Evolutionary conservation across 208 protist genomes (phyloP), one percentile per base, ranked within the genome.

Genomic region (Leishmania braziliensis): DNA sequence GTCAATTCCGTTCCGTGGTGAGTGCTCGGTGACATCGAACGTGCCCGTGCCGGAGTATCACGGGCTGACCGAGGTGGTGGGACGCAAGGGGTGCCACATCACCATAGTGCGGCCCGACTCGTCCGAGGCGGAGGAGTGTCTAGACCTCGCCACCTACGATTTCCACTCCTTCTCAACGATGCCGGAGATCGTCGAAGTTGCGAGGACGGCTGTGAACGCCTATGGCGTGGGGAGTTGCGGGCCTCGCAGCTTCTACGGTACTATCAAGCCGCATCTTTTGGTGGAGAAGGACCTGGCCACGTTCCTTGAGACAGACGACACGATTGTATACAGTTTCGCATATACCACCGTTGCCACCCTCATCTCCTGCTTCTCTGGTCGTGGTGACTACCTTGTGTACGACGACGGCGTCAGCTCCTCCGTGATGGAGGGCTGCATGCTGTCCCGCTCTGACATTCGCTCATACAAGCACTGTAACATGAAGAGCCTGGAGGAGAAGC

Each of bases 201-300:
- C 96, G 23, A 88, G 93, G n/a, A 70, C 89, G 5, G 92, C 95
- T 3, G 91, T 99, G 58, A 80, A 92, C 73, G 95, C 98, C 33
- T 99, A 99, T 84, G 98, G 98, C 80, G 97, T 99, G 26, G 99
- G 99, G 43, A 98, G 98, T 60, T 99, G 99, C 89, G 99, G 99
- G 18, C 99, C 99, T 23, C 91, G 98, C 74, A 97, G 97, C 74
- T 99, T 99, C 87, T 99, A 99, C 86, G 98, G 98, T 70, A 99
- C 98, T 5, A 95, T 99, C 69, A 98, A 99, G 81, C 95, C 97
- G 10, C 99, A 99, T 89, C 79, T 99, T 8, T 88, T 98, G 16
- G 84, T 98, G 3, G 98, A 99, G 89, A 83, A 92, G 69, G 87
- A 93, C 75, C 69, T 99, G 46, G 93, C 97, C 10, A 82, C 93